Base-by-base conservation (phyloP, 1,139 yeast genomes). In the Waltiozyma sp. region DNA sequence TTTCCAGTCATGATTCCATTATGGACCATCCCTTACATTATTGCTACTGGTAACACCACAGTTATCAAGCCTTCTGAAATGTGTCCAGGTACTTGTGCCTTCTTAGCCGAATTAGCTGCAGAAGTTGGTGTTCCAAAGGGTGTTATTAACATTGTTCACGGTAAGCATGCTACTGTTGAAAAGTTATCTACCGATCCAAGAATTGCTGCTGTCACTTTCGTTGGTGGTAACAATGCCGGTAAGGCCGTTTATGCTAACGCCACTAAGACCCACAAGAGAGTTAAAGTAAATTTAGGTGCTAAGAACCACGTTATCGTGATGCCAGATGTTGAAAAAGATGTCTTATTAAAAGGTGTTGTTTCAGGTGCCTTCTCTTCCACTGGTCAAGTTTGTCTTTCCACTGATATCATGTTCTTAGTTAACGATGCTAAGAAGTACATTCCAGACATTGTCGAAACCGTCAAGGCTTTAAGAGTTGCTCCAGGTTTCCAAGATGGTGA, bases 1-100 rank as follows among this genome's bases (percentile, higher is more conserved):
- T 80, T 82, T 73, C 91, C 91, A 26, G 91, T 88, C 38, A 82
- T 83, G 91, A 85, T 83, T 47, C 93, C 93, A 34, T 68, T 83
- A 53, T 83, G 93, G 93, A 77, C 88, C 28, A 71, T 83, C 47
- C 93, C 93, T 16, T 72, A 82, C 58, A 70, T 78, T 38, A 71
- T 83, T 49, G 89, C 79, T 47, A 81, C 89, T 23, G 93, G 93
- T 53, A 83, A 83, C 68, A 78, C 89, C 37, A 72, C 82, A 33
- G 77, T 83, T 41, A 65, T 83, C 56, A 83, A 83, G 65, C 93
- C 93, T 14, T 77, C 86, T 21, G 93, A 83, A 67, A 67, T 87
- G 50, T 78, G 75, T 47, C 93, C 93, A 14, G 91, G 89, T 43
- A 86, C 89, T 8, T 83, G 89, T 38, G 67, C 84, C 70, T 72